Base-by-base conservation (phyloP, 208 protist genomes). In the Trypanosoma brucei region DNA sequence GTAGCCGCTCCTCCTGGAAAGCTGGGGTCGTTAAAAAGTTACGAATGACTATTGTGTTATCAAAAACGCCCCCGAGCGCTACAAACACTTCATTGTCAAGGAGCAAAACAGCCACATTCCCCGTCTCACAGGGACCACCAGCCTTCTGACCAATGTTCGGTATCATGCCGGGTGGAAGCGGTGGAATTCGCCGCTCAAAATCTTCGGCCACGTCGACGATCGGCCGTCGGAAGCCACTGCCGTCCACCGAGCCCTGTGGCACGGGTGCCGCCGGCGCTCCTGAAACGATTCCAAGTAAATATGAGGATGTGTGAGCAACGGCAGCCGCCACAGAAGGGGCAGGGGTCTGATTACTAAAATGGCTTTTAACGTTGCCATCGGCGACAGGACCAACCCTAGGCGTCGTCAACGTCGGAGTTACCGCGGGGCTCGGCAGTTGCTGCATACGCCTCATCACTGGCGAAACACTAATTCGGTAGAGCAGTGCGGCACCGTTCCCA, bases 31-130 rank as follows among this genome's bases (percentile, higher is more conserved):
- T 55, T 3, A 72, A 75, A 42, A 93, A 67, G 2, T 75, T 62
- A 11, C 84, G 84, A 52, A 96, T 78, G 7, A 86, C 62, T 48
- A 92, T 65, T 3, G 86, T 84, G 68, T 92, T 79, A 66, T 96
- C 90, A 68, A 88, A 93, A 36, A 96, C 63, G 30, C 90, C 90
- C 45, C 85, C 90, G 45, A 90, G 65, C 1, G 75, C 83, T 3
- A 91, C 70, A 64, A 92, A 96, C 3, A 82, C 58, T 45, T 91
- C 84, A 33, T 50, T 75, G 11, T 83, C 79, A 11, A 88, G 78
- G 61, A 46, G 85, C 45, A 96, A 71, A 39, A 92, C 56, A 22
- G 78, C 87, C 4, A 78, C 62, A 65, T 81, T 91, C 30, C 62
- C 68, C 11, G 68, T 57, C 39, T 72, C 72, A 56, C 84, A 88